phyloP scores from a whole-genome alignment of 345 rosid genomes.

The Clausena lansium region DNA sequence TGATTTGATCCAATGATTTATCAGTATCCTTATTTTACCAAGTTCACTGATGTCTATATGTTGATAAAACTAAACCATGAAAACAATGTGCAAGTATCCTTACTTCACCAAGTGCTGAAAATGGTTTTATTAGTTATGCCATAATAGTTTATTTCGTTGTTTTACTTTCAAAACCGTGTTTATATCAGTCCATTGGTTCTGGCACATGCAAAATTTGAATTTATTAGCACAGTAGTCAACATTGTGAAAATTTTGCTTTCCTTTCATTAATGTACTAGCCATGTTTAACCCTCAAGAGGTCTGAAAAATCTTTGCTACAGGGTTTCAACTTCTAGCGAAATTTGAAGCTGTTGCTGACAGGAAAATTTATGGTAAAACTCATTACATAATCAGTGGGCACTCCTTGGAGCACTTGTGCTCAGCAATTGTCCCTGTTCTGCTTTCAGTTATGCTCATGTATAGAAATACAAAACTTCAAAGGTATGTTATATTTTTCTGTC shows the following conservation, averaged over 20 bases:
- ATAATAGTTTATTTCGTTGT: background rate
- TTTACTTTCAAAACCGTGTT: background rate
- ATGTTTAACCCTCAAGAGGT: background rate
- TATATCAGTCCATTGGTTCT: background rate
- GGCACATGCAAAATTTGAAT: background rate
- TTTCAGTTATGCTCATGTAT: slow-evolving; percentile 66
- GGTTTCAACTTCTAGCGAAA: slow-evolving; percentile 50
- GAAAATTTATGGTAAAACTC: slow-evolving; percentile 58
- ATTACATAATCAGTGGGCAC: slow-evolving; percentile 69
- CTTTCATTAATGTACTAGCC: background rate
- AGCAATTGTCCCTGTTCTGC: slow-evolving; percentile 48
- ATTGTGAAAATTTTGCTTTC: background rate
- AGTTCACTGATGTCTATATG: background rate
- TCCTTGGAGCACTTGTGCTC: slow-evolving; percentile 74
- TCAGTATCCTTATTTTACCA: background rate
- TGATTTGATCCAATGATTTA: background rate
- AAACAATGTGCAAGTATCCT: background rate
- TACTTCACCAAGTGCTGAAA: background rate
- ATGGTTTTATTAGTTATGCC: background rate
- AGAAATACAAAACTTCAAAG: slow-evolving; percentile 63
- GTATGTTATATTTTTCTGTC: slow-evolving; percentile 29
- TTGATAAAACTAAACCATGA: background rate
- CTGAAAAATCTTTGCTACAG: slow-evolving; percentile 33
- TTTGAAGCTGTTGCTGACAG: slow-evolving; percentile 59
- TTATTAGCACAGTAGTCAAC: background rate